These are phyloP conservation scores for Emericellopsis atlantica DNA, from an alignment of 2,329 filamentous ascomycete genomes.

Conservation along the genomic window DNA sequence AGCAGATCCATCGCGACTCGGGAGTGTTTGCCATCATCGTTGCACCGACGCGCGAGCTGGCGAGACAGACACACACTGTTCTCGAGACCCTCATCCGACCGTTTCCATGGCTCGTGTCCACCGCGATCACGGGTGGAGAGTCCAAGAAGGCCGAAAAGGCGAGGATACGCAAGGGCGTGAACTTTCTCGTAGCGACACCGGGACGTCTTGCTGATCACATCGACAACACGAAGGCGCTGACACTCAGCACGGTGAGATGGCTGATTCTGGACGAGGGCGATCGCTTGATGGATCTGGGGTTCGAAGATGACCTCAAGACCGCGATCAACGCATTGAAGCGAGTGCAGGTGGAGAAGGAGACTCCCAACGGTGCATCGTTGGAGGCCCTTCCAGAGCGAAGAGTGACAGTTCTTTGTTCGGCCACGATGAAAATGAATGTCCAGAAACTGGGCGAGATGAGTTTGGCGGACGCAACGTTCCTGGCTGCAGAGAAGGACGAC, in stretches of 20 bases:
- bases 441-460: constrained; percentile 90
- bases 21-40: constrained; percentile 91
- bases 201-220: constrained; percentile 85
- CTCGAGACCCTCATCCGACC: constrained; percentile 78
- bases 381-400: constrained; percentile 61
- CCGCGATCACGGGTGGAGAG: constrained; percentile 62
- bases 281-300: constrained; percentile 95
- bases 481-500: constrained; percentile 54
- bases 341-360: constrained; percentile 44
- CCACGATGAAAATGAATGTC: constrained; percentile 96
- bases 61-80: constrained; percentile 84
- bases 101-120: constrained; percentile 87
- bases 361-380: constrained; percentile 43
- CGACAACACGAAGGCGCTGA: constrained; percentile 79
- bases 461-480: constrained; percentile 80
- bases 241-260: constrained; percentile 85
- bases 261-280: constrained; percentile 92
- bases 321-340: constrained; percentile 71
- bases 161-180: constrained; percentile 83
- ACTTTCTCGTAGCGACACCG: constrained; percentile 90
- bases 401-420: constrained; percentile 85
- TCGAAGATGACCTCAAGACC: constrained; percentile 83
- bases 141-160: constrained; percentile 78
- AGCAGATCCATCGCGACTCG: constrained; percentile 64
- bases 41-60: constrained; percentile 84